A percentile compares a stretch with the other conserved stretches of the same genome.
Conservation (phyloP, 108 stramenopile genomes). For the Poteriospumella lacustris region DNA sequence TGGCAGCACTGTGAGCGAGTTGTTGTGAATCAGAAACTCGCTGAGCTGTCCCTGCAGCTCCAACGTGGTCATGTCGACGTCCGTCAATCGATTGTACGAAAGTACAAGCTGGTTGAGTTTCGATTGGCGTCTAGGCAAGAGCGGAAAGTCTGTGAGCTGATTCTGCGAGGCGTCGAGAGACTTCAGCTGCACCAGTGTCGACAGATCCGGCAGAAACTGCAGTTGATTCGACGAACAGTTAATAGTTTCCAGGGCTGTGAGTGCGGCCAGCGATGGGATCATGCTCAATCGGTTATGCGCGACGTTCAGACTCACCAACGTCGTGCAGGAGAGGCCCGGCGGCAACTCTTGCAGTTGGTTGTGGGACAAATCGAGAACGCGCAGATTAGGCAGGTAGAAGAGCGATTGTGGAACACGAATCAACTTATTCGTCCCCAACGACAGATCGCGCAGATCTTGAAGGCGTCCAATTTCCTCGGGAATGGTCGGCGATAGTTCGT, state of each 20-base stretch:
- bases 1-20: background rate
- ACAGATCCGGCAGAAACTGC: background rate
- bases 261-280: too few species aligned
- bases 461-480: background rate
- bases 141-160: background rate
- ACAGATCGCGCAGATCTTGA: background rate
- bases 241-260: background rate
- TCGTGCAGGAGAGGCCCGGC: too few species aligned
- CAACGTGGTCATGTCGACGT: background rate
- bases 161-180: background rate
- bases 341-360: background rate
- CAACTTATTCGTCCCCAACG: background rate
- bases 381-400: background rate
- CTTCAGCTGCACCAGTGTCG: background rate
- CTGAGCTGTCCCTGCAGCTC: background rate
- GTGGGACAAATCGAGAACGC: background rate
- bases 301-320: too few species aligned
- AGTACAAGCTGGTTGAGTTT: background rate
- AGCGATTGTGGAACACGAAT: background rate
- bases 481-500: background rate
- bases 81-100: background rate
- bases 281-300: too few species aligned
- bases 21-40: slow-evolving; percentile 16
- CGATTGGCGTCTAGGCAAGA: background rate
- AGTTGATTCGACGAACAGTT: background rate